Evolutionary conservation across 2,329 filamentous ascomycete genomes (phyloP), one percentile per base, ranked within the genome.

Genomic region (Cytospora chrysosperma): DNA sequence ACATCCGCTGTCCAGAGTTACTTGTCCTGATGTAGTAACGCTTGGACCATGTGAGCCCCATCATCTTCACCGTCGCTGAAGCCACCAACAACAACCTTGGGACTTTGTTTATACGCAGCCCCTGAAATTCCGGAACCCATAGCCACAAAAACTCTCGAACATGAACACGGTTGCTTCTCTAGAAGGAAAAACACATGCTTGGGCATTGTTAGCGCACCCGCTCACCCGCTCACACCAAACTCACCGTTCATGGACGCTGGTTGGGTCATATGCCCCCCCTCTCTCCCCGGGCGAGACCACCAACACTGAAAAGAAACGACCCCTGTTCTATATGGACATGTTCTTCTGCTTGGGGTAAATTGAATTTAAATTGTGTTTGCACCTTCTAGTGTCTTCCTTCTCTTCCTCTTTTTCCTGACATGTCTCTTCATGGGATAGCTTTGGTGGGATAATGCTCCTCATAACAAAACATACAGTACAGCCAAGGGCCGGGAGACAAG

Each of bases 351-450:
- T 9, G n/a, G 51, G 21, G 19, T 40, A 34, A 30, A 49, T n/a
- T 27, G 37, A 54, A 34, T 24, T 54, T 55, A 51, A 30, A 19
- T 50, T 28, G 54, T 63, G 51, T 59, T 40, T 63, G 56, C 56
- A 63, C 56, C 24, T 50, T 63, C 56, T 63, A 63, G 47, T 51
- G 32, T 63, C 56, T 56, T 58, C 40, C 56, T 40, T 49, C 37
- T 59, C 50, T 47, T 49, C 57, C 56, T 60, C 28, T 37, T 51
- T 49, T 21, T 59, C 61, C 61, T 49, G 37, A 28, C 50, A 54
- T 40, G 37, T 50, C 56, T 27, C 52, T 55, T 12, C n/a, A 24
- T 34, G 34, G 50, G 56, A n/a, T 60, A 43, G 19, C 30, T 50
- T 40, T 40, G 32, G n/a, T n/a, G 54, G 56, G 30, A 24, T 40